Evolutionary conservation across 140 eudicot species (phyloP), one percentile per base, ranked within the genome.

Genomic region (Ambrosia hybrid): DNA sequence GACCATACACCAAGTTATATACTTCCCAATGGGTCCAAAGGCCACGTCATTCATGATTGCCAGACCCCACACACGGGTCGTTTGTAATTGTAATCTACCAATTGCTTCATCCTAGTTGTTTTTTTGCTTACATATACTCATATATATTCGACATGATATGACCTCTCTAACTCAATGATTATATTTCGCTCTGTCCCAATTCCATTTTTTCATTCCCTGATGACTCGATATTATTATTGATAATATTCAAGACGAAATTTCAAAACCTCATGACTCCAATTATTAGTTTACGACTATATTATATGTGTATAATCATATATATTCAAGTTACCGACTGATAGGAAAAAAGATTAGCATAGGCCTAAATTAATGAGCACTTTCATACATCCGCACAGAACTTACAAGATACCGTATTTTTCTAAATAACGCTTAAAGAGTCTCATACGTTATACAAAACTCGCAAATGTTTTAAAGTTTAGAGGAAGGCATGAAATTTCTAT

Each of bases 111-210:
- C 70, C 76, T 62, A 63, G 64, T 38, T 68, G 73, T 53, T 81
- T 4, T 73, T 53, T 68, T 6, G 30, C 30, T 21, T 21, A 21
- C 30, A 21, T 63, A 49, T 14, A 60, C 57, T 73, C 59, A 48
- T 65, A 37, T 55, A 73, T 73, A 68, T 46, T 73, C 53, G 79
- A 72, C 57, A 57, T 12, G 73, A 76, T 65, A 17, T 57, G 46
- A 6, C 46, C 60, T 73, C 49, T 60, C 69, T 16, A 74, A 57
- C 80, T 77, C 76, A 52, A 81, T 82, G 71, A 68, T 82, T 73
- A 73, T 16, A 39, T 70, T 53, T 70, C 48, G 56, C 14, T n/a
- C 26, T 73, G 57, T 58, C 34, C 49, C 85, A 16, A 45, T 38
- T 62, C 52, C 79, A 51, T 53, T n/a, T 15, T 51, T 30, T 57